A percentile compares a stretch with the other conserved stretches of the same genome.
Evolutionary conservation across 306 rosid species (phyloP).

Genomic region (Fragaria vesca): DNA sequence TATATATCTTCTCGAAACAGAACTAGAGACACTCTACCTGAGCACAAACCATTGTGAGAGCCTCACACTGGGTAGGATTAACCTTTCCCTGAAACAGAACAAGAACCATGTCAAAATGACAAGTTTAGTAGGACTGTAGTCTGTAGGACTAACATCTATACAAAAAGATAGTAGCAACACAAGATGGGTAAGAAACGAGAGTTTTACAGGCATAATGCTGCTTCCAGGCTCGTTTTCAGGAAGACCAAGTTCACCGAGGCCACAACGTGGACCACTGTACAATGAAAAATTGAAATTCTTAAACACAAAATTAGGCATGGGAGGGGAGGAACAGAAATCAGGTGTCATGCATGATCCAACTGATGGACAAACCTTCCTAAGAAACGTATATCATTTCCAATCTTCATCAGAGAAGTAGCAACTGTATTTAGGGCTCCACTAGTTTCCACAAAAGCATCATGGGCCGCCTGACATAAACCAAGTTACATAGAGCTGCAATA

Average conservation of each 20-base stretch:
- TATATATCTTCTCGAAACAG: conserved; percentile 3
- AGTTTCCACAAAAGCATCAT: conserved; percentile 92
- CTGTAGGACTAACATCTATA: neutral
- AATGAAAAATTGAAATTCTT: conserved; percentile 20
- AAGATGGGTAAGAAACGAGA: conserved; percentile 20
- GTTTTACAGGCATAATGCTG: conserved; percentile 97
- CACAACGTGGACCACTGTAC: conserved; percentile 95
- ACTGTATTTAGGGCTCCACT: conserved; percentile 91
- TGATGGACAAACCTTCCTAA: conserved; percentile 74
- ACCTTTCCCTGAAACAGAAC: conserved; percentile 88
- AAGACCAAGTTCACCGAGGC: conserved; percentile 97
- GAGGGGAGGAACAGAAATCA: neutral
- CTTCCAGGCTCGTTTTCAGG: conserved; percentile 99
- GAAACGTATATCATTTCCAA: conserved; percentile 91
- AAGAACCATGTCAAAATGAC: conserved; percentile 11
- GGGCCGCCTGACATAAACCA: conserved; percentile 77
- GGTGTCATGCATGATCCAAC: neutral
- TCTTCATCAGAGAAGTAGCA: conserved; percentile 86
- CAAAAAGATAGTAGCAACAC: conserved; percentile 9
- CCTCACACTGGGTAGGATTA: conserved; percentile 99
- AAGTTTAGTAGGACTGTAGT: conserved; percentile 10
- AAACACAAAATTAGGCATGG: neutral
- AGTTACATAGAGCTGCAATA: conserved; percentile 7
- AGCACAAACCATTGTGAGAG: conserved; percentile 99
- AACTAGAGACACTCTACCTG: conserved; percentile 52